Conservation (phyloP, 352 stramenopile species). For the Peronospora farinosa region DNA sequence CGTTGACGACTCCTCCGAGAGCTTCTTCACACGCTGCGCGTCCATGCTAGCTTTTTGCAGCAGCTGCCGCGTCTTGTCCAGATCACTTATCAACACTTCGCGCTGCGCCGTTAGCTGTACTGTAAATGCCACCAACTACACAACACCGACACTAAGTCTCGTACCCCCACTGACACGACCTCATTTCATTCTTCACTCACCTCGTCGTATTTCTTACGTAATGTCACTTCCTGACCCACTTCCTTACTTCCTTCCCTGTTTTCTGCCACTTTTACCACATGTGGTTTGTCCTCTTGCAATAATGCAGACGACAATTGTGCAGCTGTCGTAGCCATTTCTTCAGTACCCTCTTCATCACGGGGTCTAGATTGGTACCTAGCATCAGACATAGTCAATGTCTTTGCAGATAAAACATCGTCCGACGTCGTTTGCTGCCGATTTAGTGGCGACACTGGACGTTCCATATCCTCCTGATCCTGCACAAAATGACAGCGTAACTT, state of each 20-base stretch:
- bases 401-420: constrained; percentile 15
- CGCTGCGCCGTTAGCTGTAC: constrained; percentile 83
- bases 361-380: constrained; percentile 15
- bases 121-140: constrained; percentile 81
- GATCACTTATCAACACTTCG: constrained; percentile 77
- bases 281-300: constrained; percentile 42
- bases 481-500: constrained; percentile 84
- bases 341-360: constrained; percentile 10
- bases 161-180: not conserved
- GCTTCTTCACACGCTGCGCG: constrained; percentile 54
- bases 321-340: constrained; percentile 33
- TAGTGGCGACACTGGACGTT: constrained; percentile 9
- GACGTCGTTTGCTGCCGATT: constrained; percentile 8
- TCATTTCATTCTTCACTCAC: constrained; percentile 21
- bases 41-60: constrained; percentile 67
- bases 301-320: constrained; percentile 56
- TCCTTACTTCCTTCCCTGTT: constrained; percentile 40
- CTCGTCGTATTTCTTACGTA: constrained; percentile 88
- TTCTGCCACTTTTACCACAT: constrained; percentile 21
- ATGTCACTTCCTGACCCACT: constrained; percentile 48
- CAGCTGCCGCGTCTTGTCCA: constrained; percentile 73
- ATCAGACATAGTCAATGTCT: constrained; percentile 10
- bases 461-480: constrained; percentile 36
- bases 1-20: constrained; percentile 46
- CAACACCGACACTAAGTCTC: not conserved